Conservation (phyloP, 1,284 basidiomycete species). For the Ceratobasidium sp. region DNA sequence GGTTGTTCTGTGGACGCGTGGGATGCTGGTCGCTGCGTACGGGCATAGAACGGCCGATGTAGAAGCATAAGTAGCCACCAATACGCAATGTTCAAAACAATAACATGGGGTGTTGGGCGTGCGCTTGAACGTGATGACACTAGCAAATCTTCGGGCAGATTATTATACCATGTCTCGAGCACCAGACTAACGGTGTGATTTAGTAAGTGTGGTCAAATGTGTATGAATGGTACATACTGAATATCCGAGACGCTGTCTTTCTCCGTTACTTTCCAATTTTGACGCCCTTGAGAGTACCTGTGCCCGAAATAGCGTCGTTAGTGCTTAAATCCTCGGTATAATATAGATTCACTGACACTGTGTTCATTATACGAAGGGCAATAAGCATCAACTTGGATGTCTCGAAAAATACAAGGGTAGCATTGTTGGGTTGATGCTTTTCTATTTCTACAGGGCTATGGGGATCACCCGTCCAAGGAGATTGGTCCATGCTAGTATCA, state of each 20-base stretch:
- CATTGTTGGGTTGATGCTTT: constrained; percentile 43
- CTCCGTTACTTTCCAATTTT: constrained; percentile 38
- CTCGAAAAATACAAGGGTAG: constrained; percentile 61
- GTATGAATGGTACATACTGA: constrained; percentile 53
- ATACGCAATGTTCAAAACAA: constrained; percentile 69
- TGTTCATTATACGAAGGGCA: constrained; percentile 63
- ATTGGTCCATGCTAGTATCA: background rate
- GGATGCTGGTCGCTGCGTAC: constrained; percentile 45
- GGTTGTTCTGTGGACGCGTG: constrained; percentile 48
- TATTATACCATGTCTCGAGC: constrained; percentile 66
- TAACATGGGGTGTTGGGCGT: constrained; percentile 63
- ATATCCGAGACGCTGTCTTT: constrained; percentile 52
- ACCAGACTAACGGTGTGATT: constrained; percentile 55
- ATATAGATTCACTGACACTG: constrained; percentile 57
- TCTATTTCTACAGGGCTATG: background rate
- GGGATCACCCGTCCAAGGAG: background rate
- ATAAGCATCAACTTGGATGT: constrained; percentile 64
- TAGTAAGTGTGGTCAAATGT: background rate
- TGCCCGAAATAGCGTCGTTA: background rate
- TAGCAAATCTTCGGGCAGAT: constrained; percentile 56
- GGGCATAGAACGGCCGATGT: constrained; percentile 69
- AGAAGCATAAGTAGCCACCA: constrained; percentile 71
- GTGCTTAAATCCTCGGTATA: background rate
- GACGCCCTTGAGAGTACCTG: constrained; percentile 25
- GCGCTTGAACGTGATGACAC: constrained; percentile 59